phyloP scores from a whole-genome alignment of 352 stramenopile genomes.

The Phytophthora colocasiae region DNA sequence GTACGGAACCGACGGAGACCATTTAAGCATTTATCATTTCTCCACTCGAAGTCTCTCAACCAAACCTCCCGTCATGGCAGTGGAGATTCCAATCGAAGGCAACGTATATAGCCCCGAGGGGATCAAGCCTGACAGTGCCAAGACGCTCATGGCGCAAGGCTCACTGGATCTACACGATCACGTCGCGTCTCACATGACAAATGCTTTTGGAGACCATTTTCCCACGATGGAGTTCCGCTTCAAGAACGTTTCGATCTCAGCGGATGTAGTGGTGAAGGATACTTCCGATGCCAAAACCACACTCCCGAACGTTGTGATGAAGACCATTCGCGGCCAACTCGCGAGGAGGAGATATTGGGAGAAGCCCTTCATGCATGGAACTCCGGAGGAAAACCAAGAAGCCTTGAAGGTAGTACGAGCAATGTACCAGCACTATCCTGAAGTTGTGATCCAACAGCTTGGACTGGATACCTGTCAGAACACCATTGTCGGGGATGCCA shows the following conservation, averaged over 20 bases:
- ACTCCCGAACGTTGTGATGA: constrained; percentile 12
- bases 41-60: no score
- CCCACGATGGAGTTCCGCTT: constrained; percentile 12
- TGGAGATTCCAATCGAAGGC: neutral
- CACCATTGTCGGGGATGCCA: constrained; percentile 26
- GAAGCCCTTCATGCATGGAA: constrained; percentile 5
- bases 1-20: no score
- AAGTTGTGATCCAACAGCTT: constrained; percentile 22
- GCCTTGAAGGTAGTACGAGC: constrained; percentile 9
- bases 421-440: constrained; percentile 20
- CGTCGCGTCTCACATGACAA: constrained; percentile 12
- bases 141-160: constrained; percentile 8
- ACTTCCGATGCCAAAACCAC: constrained; percentile 12
- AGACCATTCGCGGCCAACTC: neutral
- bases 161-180: constrained; percentile 17
- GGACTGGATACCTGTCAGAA: constrained; percentile 25
- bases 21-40: no score
- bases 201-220: constrained; percentile 2
- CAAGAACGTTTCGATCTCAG: constrained; percentile 15
- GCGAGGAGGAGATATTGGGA: constrained; percentile 12
- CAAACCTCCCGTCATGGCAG: neutral
- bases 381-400: constrained; percentile 15
- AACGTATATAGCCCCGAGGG: no score
- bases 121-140: constrained; percentile 7
- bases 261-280: constrained; percentile 13